Percentiles rank a stretch among this genome's conserved stretches.
These are phyloP conservation scores for Monosporascus sp. DNA, from an alignment of 2,329 filamentous ascomycete genomes.

Conservation along the genomic window DNA sequence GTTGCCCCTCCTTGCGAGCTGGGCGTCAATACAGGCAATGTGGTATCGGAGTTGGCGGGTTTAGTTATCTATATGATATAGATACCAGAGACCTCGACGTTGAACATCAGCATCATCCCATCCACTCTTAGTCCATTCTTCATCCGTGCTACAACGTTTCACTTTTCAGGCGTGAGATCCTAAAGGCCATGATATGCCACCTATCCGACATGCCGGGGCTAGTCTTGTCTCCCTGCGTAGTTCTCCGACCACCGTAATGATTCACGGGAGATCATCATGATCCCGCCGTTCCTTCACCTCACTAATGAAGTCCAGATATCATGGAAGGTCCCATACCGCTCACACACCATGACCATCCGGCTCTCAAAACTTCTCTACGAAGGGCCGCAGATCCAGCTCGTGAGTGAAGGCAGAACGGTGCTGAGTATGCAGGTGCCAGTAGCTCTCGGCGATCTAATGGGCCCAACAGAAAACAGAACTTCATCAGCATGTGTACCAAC, in stretches of 20 bases:
- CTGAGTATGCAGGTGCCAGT: conserved; percentile 70
- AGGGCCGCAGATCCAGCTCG: conserved; percentile 66
- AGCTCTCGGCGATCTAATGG: conserved; percentile 64
- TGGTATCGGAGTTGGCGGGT: conserved; percentile 3
- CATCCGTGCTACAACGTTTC: too few species aligned
- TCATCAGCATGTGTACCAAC: conserved; percentile 13
- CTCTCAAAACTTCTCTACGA: conserved; percentile 59
- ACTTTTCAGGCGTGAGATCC: too few species aligned
- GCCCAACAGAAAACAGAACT: background rate
- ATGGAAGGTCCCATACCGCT: background rate
- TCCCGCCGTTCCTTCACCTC: too few species aligned
- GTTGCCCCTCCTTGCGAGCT: conserved; percentile 11
- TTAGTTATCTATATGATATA: conserved; percentile 3
- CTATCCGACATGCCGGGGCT: too few species aligned
- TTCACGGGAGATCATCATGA: too few species aligned
- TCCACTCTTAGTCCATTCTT: background rate
- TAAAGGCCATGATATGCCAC: too few species aligned
- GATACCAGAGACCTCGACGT: background rate
- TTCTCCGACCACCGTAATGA: too few species aligned
- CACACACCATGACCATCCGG: background rate
- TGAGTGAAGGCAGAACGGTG: conserved; percentile 65
- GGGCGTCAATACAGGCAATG: conserved; percentile 9
- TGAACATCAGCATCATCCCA: background rate
- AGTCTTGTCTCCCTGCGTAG: too few species aligned
- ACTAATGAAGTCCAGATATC: too few species aligned